Conservation (phyloP, 371 early-diverging fungal species). For the Synchytrium microbalum region DNA sequence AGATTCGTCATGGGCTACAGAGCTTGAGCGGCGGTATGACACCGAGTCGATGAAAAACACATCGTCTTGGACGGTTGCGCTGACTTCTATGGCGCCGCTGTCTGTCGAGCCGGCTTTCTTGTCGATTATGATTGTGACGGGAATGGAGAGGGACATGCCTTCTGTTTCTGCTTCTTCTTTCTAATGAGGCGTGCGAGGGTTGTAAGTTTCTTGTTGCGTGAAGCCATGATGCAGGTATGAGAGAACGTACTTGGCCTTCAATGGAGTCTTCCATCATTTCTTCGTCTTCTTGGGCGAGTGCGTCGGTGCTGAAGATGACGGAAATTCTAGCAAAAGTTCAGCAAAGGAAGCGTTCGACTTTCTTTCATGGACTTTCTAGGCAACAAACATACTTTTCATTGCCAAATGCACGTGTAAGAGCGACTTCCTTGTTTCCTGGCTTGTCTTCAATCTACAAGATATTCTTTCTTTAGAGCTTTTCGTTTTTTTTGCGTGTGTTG, state of each 20-base stretch:
- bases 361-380: too few species aligned
- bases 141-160: conserved; percentile 59
- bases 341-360: not conserved
- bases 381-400: conserved; percentile 71
- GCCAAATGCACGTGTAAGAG: conserved; percentile 74
- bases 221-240: too few species aligned
- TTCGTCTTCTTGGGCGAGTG: conserved; percentile 49
- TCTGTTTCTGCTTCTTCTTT: conserved; percentile 50
- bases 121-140: conserved; percentile 67
- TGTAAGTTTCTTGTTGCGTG: not conserved
- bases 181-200: conserved; percentile 27
- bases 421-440: conserved; percentile 71
- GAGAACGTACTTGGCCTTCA: too few species aligned
- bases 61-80: conserved; percentile 63
- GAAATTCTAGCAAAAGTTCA: conserved; percentile 52
- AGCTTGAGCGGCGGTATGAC: conserved; percentile 58
- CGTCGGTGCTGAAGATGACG: conserved; percentile 76
- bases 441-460: conserved; percentile 65
- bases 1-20: conserved; percentile 57
- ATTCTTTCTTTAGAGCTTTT: not conserved
- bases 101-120: conserved; percentile 31
- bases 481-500: not conserved
- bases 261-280: conserved; percentile 36
- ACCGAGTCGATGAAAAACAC: conserved; percentile 78
- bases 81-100: conserved; percentile 63